Percentiles rank a stretch among this genome's conserved stretches.
phyloP scores from a whole-genome alignment of 345 rosid genomes.

The Eucalyptus leucophloia region DNA sequence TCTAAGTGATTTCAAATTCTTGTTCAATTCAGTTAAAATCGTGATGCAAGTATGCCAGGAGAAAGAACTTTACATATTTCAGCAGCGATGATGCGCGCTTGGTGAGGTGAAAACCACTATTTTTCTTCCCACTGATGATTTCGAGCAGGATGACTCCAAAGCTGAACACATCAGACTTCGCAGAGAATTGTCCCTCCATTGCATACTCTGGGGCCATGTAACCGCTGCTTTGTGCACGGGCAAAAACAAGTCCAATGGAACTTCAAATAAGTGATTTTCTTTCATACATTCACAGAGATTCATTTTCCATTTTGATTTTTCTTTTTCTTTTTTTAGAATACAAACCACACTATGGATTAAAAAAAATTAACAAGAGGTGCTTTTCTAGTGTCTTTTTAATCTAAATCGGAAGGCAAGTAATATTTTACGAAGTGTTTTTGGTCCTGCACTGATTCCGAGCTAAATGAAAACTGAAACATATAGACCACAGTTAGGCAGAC shows the following conservation, averaged over 20 bases:
- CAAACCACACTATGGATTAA: neutral
- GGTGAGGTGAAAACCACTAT: neutral
- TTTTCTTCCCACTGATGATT: slow-evolving; percentile 8
- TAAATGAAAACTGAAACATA: neutral
- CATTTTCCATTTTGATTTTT: neutral
- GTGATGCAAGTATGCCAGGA: neutral
- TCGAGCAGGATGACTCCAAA: slow-evolving; percentile 13
- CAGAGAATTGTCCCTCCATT: slow-evolving; percentile 11
- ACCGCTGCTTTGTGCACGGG: neutral
- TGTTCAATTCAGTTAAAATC: neutral
- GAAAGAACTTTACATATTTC: neutral
- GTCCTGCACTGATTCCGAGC: neutral
- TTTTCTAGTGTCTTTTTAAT: neutral
- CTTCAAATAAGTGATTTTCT: neutral
- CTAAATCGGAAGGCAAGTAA: neutral
- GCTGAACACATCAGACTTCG: slow-evolving; percentile 10
- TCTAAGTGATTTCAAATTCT: neutral
- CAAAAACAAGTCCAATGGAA: neutral
- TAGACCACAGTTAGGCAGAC: neutral
- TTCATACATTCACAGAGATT: neutral
- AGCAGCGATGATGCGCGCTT: neutral
- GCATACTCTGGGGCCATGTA: slow-evolving; percentile 21
- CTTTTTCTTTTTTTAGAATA: neutral
- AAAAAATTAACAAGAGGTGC: neutral
- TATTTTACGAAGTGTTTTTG: neutral